Base-by-base conservation (phyloP, 805 yeast genomes). In the Peterozyma toletana region DNA sequence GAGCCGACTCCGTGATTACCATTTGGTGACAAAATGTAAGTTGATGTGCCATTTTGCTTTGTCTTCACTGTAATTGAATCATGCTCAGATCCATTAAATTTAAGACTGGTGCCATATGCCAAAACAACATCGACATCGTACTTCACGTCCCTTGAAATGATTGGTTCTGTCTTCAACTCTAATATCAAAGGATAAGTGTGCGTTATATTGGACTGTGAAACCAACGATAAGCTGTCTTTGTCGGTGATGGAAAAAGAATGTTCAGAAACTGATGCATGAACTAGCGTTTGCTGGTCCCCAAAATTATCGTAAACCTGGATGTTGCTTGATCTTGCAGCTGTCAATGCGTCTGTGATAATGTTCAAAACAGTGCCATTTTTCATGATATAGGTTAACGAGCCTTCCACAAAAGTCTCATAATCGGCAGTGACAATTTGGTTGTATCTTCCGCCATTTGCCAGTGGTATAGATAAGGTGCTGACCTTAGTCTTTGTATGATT, bases 1-100 rank as follows among this genome's bases (percentile, higher is more conserved):
- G 53, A 42, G 7, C 77, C 79, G n/a, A 50, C 48, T 1, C 80
- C 80, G 47, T 63, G 58, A 49, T 74, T 73, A 2, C 78, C 78
- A 9, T 45, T 37, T n/a, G 71, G 70, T 6, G 73, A 59, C 3
- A 73, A 37, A 1, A 69, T 63, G 50, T 59, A 73, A 9, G 48
- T 48, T 0, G 80, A 71, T 2, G 72, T 62, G 17, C 80, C 81
- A 38, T 67, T 64, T 49, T 75, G 78, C 18, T 49, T 48, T 9
- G 59, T 55, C 27, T 50, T 44, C 21, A 63, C 48, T 10, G 57
- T 48, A 43, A 66, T 42, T 4, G 59, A 45, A 9, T 37, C 33
- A 9, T 43, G 43, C 33, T 46, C 37, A 16, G 48, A 15, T 37
- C 61, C 59, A 48, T 59, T 42, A 14, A 54, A 38, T 35, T 42